Base-by-base conservation (phyloP, 768 basidiomycete species). In the Clavulina sp. region DNA sequence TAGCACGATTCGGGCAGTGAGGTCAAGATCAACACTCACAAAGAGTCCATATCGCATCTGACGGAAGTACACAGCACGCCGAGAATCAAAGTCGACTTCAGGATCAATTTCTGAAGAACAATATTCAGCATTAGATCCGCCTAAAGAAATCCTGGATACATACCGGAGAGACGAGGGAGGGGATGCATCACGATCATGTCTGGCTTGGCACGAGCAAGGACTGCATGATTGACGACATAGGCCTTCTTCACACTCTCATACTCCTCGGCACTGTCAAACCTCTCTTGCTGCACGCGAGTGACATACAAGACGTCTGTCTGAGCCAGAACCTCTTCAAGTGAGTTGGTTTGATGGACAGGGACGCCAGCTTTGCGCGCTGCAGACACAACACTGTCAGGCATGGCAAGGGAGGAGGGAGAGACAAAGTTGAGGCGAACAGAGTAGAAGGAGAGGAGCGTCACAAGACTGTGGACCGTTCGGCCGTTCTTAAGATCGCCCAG, bases 121-220 rank as follows among this genome's bases (percentile, higher is more conserved):
- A 53, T 7, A 53, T 62, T 52, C 60, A 52, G 54, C 36, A 29
- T 23, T 29, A 18, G 34, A 24, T 0, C 4, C 6, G 32, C 44
- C 13, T 21, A 38, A 16, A 18, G 33, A 30, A 24, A 46, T 30
- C 7, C 53, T 9, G n/a, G 0, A 3, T 1, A 62, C 76, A 57
- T 57, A 80, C 86, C 86, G 54, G 86, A 88, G 48, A 93, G 79
- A 60, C 95, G 69, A 13, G 95, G 95, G 21, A 99, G 71, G n/a
- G 95, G 95, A 65, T 99, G 95, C 91, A 99, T 93, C 57, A 97
- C 89, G 53, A 97, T 96, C 80, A 95, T 88, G 50, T 91, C 85
- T 57, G 87, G 83, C 69, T 97, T 97, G 6, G 95, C 93, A 40
- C 84, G 73, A 4, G 89, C 79, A 26, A 99, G 72, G 30, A 97